Conservation (phyloP, 305 asterid species). For the Solanum hybrid region DNA sequence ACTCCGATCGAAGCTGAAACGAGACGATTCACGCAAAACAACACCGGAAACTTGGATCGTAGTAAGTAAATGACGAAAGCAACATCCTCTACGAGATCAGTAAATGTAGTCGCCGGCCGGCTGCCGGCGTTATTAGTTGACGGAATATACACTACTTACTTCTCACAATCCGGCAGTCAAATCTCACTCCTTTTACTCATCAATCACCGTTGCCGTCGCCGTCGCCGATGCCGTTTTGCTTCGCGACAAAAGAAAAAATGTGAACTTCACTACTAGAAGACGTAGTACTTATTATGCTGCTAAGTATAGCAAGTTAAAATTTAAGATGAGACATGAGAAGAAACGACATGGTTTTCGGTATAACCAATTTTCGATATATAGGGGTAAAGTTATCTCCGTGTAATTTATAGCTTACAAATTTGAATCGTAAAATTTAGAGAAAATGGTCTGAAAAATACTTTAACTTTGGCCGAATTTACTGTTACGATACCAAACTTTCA, state of each 20-base stretch:
- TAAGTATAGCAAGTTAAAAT: not conserved
- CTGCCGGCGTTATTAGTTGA: not conserved
- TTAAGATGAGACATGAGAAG: not conserved
- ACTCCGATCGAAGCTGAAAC: not conserved
- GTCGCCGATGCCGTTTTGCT: not conserved
- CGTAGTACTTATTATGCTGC: not conserved
- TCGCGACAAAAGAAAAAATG: not conserved
- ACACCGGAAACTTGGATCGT: not conserved
- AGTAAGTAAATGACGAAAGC: not conserved
- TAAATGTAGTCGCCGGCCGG: not conserved
- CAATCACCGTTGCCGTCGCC: not conserved
- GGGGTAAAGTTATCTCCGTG: not conserved
- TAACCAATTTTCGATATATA: not conserved
- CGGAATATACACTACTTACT: not conserved
- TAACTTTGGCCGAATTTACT: too few species aligned
- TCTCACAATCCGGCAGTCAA: not conserved
- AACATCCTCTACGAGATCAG: not conserved
- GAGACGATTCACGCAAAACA: not conserved
- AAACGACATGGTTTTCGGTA: not conserved
- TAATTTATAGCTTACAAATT: not conserved
- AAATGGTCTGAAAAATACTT: too few species aligned
- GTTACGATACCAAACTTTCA: too few species aligned
- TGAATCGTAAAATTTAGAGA: not conserved
- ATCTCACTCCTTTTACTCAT: not conserved
- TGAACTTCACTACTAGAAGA: not conserved